Conservation (phyloP, 495 filamentous ascomycete species). For the Cryomyces minteri region DNA sequence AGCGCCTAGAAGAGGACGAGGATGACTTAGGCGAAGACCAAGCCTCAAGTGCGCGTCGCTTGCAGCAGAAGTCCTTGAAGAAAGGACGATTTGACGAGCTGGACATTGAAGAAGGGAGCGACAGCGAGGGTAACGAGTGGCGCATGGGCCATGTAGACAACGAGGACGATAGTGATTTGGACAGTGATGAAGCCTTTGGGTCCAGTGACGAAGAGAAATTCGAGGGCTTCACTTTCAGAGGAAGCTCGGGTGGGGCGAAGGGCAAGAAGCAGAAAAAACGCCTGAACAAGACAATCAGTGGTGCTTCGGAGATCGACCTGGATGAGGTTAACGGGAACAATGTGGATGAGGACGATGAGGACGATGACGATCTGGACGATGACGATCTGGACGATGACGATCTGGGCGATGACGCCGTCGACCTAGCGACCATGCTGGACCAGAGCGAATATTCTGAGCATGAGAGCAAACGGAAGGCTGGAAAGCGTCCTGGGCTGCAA, state of each 20-base stretch:
- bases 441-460: conserved; percentile 33
- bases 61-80: conserved; percentile 22
- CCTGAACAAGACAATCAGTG: conserved; percentile 11
- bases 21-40: conserved; percentile 32
- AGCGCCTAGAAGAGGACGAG: conserved; percentile 18
- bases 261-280: conserved; percentile 12
- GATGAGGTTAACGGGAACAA: conserved; percentile 30
- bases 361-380: conserved; percentile 50
- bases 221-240: conserved; percentile 20
- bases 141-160: conserved; percentile 48
- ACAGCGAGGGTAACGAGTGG: conserved; percentile 84
- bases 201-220: conserved; percentile 34
- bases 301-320: conserved; percentile 29
- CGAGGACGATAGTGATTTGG: conserved; percentile 36
- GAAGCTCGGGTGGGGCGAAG: conserved; percentile 18
- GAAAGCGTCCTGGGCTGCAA: background rate
- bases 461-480: conserved; percentile 6
- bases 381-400: conserved; percentile 47
- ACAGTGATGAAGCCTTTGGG: conserved; percentile 87
- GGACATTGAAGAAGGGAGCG: conserved; percentile 39
- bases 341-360: conserved; percentile 32
- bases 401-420: conserved; percentile 70
- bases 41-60: background rate
- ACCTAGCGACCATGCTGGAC: conserved; percentile 68
- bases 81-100: conserved; percentile 18